Conservation (phyloP, 2,329 filamentous ascomycete species). For the Fusarium tanahbumbuense region DNA sequence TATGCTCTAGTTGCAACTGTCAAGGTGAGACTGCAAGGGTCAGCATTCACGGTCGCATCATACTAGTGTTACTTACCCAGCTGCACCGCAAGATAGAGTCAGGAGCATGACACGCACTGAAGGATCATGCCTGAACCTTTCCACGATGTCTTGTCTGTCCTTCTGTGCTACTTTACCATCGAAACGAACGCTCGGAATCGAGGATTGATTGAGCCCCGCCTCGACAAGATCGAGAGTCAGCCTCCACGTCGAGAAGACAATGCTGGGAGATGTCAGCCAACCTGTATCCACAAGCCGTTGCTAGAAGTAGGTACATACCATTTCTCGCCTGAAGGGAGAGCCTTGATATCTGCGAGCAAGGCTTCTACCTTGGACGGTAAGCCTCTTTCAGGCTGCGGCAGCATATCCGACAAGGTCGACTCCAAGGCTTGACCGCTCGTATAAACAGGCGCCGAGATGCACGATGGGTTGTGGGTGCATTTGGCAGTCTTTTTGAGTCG, state of each 20-base stretch:
- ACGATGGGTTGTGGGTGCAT: constrained; percentile 46
- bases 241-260: constrained; percentile 65
- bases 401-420: not conserved
- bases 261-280: constrained; percentile 46
- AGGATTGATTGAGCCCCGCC: constrained; percentile 50
- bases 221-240: constrained; percentile 60
- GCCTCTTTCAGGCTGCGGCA: not conserved
- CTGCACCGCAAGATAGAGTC: constrained; percentile 63
- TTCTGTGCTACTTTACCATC: constrained; percentile 60
- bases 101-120: constrained; percentile 58
- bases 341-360: constrained; percentile 49
- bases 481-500: not conserved
- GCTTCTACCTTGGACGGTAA: constrained; percentile 51
- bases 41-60: not conserved
- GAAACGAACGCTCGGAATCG: constrained; percentile 55
- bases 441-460: constrained; percentile 43
- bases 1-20: constrained; percentile 61
- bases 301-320: constrained; percentile 43
- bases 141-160: constrained; percentile 55
- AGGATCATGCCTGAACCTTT: constrained; percentile 55
- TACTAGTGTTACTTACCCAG: constrained; percentile 53
- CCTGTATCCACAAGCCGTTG: no score
- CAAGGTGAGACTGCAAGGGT: constrained; percentile 55
- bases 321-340: constrained; percentile 47
- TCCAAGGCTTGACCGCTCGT: constrained; percentile 40